Evolutionary conservation across 352 stramenopile genomes (phyloP).

Genomic region (Globisporangium ultimum): DNA sequence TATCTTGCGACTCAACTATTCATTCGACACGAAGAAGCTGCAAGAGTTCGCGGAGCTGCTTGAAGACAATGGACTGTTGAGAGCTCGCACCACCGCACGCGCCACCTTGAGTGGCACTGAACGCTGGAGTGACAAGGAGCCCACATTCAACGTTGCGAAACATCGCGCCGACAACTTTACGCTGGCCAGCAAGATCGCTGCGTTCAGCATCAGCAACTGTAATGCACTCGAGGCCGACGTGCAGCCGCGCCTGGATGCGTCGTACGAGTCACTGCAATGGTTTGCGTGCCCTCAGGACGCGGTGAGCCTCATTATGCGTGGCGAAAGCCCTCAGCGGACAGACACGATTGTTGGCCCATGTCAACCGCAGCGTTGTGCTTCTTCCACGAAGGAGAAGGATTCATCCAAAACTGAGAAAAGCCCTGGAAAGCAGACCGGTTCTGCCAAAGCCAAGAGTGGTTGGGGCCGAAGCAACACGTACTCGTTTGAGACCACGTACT

Average conservation of each 20-base stretch:
- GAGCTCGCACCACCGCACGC: background rate
- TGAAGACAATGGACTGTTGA: background rate
- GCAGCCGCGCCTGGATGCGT: slow-evolving; percentile 43
- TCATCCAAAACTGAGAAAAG: background rate
- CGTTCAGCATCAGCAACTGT: slow-evolving; percentile 14
- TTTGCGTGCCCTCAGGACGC: slow-evolving; percentile 71
- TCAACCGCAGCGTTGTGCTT: slow-evolving; percentile 38
- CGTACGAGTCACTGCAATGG: slow-evolving; percentile 53
- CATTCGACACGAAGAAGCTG: background rate
- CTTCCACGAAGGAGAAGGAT: background rate
- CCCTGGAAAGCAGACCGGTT: background rate
- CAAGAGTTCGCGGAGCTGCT: background rate
- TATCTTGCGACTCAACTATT: slow-evolving; percentile 40
- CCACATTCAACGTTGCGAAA: background rate
- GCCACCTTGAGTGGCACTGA: background rate
- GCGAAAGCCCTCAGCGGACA: slow-evolving; percentile 68
- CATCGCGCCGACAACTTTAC: slow-evolving; percentile 39
- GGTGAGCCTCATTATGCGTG: slow-evolving; percentile 86
- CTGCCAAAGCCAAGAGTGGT: background rate
- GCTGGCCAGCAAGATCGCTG: slow-evolving; percentile 27
- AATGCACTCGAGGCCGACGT: slow-evolving; percentile 26
- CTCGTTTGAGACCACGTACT: background rate
- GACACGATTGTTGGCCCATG: slow-evolving; percentile 35
- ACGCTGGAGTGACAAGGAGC: background rate
- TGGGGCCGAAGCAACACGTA: background rate